These are phyloP conservation scores for Metarhizium robertsii DNA, from an alignment of 2,329 filamentous ascomycete species.

Conservation along the genomic window DNA sequence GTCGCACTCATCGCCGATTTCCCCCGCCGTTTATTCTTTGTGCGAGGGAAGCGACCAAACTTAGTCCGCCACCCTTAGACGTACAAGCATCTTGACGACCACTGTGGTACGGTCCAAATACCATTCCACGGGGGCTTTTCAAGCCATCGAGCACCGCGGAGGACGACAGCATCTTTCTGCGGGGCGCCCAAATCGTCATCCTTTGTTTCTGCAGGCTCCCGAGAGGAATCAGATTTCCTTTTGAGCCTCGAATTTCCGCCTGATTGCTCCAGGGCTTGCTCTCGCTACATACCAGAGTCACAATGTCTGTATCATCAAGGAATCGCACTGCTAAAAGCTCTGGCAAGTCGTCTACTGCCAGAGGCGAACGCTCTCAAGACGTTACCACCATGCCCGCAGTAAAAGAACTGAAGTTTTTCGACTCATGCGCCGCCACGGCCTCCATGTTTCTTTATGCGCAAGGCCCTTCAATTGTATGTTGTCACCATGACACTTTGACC, in stretches of 20 bases:
- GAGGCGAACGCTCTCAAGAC: slow-evolving; percentile 34
- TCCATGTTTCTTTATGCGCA: slow-evolving; percentile 86
- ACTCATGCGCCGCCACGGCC: slow-evolving; percentile 83
- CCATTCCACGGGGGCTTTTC: slow-evolving; percentile 24
- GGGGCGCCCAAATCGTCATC: slow-evolving; percentile 9
- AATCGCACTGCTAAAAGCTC: slow-evolving; percentile 52
- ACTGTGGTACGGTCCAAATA: slow-evolving; percentile 30
- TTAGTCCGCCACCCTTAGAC: slow-evolving; percentile 3
- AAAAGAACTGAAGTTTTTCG: slow-evolving; percentile 52
- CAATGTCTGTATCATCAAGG: slow-evolving; percentile 45
- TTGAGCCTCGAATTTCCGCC: slow-evolving; percentile 15
- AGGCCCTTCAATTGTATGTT: slow-evolving; percentile 71
- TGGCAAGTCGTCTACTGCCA: slow-evolving; percentile 41
- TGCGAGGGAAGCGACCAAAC: slow-evolving; percentile 4
- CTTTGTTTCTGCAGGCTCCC: slow-evolving; percentile 13
- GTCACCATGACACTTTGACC: slow-evolving; percentile 85
- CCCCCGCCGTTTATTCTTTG: neutral
- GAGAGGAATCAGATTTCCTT: neutral
- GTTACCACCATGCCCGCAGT: slow-evolving; percentile 40
- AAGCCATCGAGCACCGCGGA: slow-evolving; percentile 10
- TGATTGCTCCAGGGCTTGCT: slow-evolving; percentile 11
- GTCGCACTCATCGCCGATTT: neutral
- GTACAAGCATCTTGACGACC: slow-evolving; percentile 16
- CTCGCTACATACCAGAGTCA: slow-evolving; percentile 26
- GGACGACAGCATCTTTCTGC: slow-evolving; percentile 10